Conservation (phyloP, 2,329 filamentous ascomycete genomes). For the Fusarium luffae region DNA sequence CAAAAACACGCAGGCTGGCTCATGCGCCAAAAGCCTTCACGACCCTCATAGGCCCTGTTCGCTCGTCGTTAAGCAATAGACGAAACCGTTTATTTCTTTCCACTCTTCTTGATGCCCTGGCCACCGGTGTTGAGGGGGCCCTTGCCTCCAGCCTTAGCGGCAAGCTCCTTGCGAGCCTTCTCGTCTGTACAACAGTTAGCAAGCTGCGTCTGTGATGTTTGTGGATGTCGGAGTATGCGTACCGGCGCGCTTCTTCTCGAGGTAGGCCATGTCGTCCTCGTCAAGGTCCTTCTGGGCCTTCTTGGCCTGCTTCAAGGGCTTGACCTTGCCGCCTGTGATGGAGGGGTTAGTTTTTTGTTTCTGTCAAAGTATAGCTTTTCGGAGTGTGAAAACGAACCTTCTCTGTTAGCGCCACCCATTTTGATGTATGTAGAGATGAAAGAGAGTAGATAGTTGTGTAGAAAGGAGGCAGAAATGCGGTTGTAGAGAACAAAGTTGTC, state of each 20-base stretch:
- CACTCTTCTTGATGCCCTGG: slow-evolving; percentile 97
- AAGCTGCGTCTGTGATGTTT: neutral
- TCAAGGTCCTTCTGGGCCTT: slow-evolving; percentile 85
- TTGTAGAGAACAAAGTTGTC: slow-evolving; percentile 36
- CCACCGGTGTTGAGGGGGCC: slow-evolving; percentile 85
- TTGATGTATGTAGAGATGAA: slow-evolving; percentile 23
- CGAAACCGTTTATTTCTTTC: slow-evolving; percentile 80
- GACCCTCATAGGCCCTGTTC: slow-evolving; percentile 10
- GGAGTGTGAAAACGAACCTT: slow-evolving; percentile 46
- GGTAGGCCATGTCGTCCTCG: slow-evolving; percentile 86
- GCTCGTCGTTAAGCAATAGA: neutral
- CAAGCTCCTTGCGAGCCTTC: slow-evolving; percentile 86
- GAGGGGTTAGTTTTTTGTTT: slow-evolving; percentile 39
- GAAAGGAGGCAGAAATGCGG: slow-evolving; percentile 5
- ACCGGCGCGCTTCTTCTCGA: slow-evolving; percentile 88
- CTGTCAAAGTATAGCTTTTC: neutral
- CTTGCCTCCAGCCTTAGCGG: slow-evolving; percentile 85
- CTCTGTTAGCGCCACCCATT: slow-evolving; percentile 56
- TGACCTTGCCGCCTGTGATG: slow-evolving; percentile 77
- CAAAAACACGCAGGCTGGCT: slow-evolving; percentile 29
- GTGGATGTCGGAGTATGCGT: slow-evolving; percentile 49
- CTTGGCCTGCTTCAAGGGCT: slow-evolving; percentile 90
- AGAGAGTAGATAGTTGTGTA: slow-evolving; percentile 20
- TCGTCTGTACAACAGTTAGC: slow-evolving; percentile 67
- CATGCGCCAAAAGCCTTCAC: slow-evolving; percentile 25